Evolutionary conservation across 441 rosid species (phyloP).

Genomic region (Jatropha podagrica): DNA sequence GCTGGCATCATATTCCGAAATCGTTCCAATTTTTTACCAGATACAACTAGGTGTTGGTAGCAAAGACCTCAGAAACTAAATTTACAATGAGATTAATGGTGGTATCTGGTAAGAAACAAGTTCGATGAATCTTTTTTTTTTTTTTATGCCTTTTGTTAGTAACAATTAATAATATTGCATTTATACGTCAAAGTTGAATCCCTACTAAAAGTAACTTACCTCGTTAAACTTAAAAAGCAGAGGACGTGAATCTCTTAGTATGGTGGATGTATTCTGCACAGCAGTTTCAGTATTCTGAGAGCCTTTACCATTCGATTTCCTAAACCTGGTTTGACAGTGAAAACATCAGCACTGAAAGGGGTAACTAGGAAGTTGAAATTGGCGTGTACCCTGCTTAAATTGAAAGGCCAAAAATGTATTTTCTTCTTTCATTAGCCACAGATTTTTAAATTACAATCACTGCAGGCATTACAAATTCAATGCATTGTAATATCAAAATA

Average conservation of each 20-base stretch:
- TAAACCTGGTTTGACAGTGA: conserved; percentile 56
- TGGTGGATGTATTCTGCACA: conserved; percentile 42
- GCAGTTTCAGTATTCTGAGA: conserved; percentile 43
- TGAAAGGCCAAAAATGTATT: not conserved
- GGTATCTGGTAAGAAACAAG: not conserved
- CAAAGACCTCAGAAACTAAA: not conserved
- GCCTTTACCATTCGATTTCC: conserved; percentile 50
- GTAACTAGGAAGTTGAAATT: not conserved
- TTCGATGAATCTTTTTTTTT: not conserved
- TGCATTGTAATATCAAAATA: not conserved
- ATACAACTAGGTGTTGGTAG: not conserved
- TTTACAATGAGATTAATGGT: not conserved
- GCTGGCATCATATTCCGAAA: not conserved
- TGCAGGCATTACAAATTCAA: not conserved
- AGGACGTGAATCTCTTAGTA: conserved; percentile 70
- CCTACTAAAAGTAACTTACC: conserved; percentile 37
- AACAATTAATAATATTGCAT: not conserved
- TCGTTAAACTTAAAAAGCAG: conserved; percentile 88
- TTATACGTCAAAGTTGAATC: conserved; percentile 1
- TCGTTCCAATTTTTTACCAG: not conserved
- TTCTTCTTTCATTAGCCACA: not conserved
- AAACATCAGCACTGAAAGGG: conserved; percentile 15
- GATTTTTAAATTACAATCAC: not conserved
- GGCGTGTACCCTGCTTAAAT: not conserved
- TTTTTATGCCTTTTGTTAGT: not conserved